Evolutionary conservation across 108 stramenopile species (phyloP), one percentile per base, ranked within the genome.

Genomic region (Skeletonema marinoi): DNA sequence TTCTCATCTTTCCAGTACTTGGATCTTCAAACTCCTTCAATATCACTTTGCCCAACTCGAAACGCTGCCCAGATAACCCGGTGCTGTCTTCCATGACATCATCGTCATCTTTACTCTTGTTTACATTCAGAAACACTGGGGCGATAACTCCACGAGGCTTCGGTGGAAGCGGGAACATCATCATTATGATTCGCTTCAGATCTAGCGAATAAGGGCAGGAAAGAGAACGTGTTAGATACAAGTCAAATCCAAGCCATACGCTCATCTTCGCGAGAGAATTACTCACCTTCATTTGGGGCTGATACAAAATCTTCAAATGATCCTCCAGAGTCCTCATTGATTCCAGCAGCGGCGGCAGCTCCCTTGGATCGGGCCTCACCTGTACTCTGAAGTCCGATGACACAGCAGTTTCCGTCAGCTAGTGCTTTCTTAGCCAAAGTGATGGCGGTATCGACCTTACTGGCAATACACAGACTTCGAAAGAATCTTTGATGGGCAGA

Each of bases 401-500:
- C 81, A 21, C 85, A 86, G 63, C 88, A 89, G 38, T 88, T 33
- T 29, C 86, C 88, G 16, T 80, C 70, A 4, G 46, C 80, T 19
- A 90, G 17, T 3, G 90, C 90, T 32, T 82, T 63, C 81, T 80
- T 86, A 39, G 88, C 80, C 41, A 85, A 58, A 6, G 38, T 19
- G 7, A 88, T 82, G 3, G 89, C 84, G 35, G 67, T 85, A 21
- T 88, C 84, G 12, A 91, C 88, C 68, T 92, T 92, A 44, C 78
- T 70, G 0, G 88, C 91, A 60, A 91, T 87, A 77, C 87, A 90
- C 33, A 92, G 62, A 51, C 64, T 65, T 3, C 89, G 84, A 63
- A 92, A 91, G 71, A 92, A 92, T 39, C 91, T 67, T 71, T 89
- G 90, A 61, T 92, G 90, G 3, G 90, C 86, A 25, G 78, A 78